A percentile compares a stretch with the other conserved stretches of the same genome.
These are phyloP conservation scores for Eucalyptus curtisii DNA, from an alignment of 345 rosid genomes.

Conservation along the genomic window DNA sequence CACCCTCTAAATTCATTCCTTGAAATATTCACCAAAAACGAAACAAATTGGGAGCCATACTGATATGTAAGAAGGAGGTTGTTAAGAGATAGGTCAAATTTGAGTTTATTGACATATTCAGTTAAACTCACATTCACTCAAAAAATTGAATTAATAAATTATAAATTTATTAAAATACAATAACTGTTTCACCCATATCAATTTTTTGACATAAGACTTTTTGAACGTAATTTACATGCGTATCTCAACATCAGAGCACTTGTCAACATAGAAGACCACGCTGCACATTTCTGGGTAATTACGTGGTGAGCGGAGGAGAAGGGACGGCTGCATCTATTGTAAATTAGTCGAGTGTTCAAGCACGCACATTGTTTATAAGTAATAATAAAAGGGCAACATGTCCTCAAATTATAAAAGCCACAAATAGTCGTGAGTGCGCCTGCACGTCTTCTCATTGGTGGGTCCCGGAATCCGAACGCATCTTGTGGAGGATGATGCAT, in stretches of 20 bases:
- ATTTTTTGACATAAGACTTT: accelerated
- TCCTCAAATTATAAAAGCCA: neutral
- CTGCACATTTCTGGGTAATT: neutral
- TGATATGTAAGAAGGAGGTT: neutral
- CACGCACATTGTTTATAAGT: neutral
- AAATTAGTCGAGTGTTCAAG: neutral
- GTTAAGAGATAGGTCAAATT: neutral
- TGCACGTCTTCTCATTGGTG: neutral
- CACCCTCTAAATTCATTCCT: too few relatives aligned
- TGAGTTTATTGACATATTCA: neutral
- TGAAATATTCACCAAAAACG: neutral
- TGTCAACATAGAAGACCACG: neutral
- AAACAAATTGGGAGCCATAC: neutral
- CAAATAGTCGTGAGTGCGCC: neutral
- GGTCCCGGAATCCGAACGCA: neutral
- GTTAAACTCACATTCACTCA: neutral
- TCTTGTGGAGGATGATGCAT: neutral
- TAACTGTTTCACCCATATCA: neutral
- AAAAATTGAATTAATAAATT: too few relatives aligned
- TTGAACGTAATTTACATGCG: neutral
- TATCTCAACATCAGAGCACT: neutral
- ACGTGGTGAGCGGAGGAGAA: neutral
- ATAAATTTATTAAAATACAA: too few relatives aligned
- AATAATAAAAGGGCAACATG: neutral
- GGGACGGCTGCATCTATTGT: neutral